Percentiles rank a stretch among this genome's conserved stretches.
phyloP scores from a whole-genome alignment of 2,329 filamentous ascomycete species.

The Cladosporium colombiae region DNA sequence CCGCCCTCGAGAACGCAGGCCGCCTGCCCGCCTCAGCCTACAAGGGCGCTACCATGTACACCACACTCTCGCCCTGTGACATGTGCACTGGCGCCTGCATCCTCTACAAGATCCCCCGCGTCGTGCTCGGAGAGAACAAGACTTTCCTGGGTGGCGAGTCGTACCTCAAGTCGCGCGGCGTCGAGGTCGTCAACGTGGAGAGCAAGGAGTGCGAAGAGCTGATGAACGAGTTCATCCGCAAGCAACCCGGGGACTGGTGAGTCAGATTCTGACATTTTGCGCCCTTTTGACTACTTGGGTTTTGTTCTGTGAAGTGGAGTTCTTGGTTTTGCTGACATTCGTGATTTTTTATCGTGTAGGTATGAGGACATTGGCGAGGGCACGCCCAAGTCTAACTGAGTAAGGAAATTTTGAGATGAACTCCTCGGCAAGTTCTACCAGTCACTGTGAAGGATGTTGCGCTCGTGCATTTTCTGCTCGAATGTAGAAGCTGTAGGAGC shows the following conservation, averaged over 20 bases:
- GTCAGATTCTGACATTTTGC: constrained; percentile 2
- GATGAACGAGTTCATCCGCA: constrained; percentile 71
- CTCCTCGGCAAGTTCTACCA: constrained; percentile 31
- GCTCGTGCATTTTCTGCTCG: constrained; percentile 39
- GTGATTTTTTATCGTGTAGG: constrained; percentile 28
- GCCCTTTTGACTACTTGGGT: background rate
- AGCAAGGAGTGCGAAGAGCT: constrained; percentile 65
- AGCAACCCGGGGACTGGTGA: constrained; percentile 68
- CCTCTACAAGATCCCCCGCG: constrained; percentile 71
- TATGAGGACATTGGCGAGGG: constrained; percentile 43
- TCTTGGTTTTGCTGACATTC: constrained; percentile 24
- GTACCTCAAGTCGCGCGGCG: constrained; percentile 65
- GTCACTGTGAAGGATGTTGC: constrained; percentile 38
- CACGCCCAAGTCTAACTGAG: constrained; percentile 24
- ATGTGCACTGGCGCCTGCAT: constrained; percentile 81
- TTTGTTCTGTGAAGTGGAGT: background rate
- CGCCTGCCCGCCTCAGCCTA: constrained; percentile 70
- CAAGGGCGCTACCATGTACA: constrained; percentile 77
- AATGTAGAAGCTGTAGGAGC: constrained; percentile 23
- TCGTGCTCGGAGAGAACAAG: constrained; percentile 77
- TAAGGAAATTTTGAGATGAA: background rate
- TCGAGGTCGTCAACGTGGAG: constrained; percentile 72
- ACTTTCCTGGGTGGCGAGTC: constrained; percentile 74
- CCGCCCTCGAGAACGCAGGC: constrained; percentile 72
- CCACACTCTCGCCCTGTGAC: constrained; percentile 75